Conservation (phyloP, 1,139 yeast genomes). For the Candida sanyaensis region DNA sequence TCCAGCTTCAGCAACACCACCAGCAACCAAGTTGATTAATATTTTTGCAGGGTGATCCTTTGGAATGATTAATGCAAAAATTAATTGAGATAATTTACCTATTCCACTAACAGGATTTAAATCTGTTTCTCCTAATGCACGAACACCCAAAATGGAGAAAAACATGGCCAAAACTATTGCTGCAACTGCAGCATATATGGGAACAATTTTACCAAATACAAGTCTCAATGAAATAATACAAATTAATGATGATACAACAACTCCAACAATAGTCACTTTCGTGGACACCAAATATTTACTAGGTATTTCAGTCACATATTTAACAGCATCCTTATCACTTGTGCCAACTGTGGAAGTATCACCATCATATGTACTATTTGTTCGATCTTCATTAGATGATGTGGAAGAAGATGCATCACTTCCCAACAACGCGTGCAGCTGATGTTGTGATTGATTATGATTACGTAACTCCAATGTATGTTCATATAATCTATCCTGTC, state of each 20-base stretch:
- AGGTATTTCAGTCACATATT: constrained; percentile 16
- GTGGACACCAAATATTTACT: constrained; percentile 51
- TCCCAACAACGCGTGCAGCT: constrained; percentile 3
- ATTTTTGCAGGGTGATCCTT: constrained; percentile 76
- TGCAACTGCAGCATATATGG: constrained; percentile 64
- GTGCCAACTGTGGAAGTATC: background rate
- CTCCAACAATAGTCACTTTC: constrained; percentile 58
- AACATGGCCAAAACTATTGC: constrained; percentile 78
- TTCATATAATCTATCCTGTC: constrained; percentile 4
- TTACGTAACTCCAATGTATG: constrained; percentile 13
- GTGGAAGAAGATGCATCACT: background rate
- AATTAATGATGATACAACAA: constrained; percentile 61
- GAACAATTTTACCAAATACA: constrained; percentile 72
- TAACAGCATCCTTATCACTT: constrained; percentile 5
- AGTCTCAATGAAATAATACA: constrained; percentile 65
- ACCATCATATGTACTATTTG: constrained; percentile 12
- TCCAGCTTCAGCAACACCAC: constrained; percentile 97
- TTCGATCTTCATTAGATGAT: constrained; percentile 22
- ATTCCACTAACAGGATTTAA: constrained; percentile 96
- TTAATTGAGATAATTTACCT: constrained; percentile 87
- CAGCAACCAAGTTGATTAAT: constrained; percentile 84
- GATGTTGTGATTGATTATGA: constrained; percentile 3
- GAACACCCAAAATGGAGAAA: constrained; percentile 81
- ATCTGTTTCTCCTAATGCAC: constrained; percentile 96
- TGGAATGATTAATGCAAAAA: constrained; percentile 85